These are phyloP conservation scores for Globisporangium sylvaticum DNA, from an alignment of 352 stramenopile genomes.

Conservation along the genomic window DNA sequence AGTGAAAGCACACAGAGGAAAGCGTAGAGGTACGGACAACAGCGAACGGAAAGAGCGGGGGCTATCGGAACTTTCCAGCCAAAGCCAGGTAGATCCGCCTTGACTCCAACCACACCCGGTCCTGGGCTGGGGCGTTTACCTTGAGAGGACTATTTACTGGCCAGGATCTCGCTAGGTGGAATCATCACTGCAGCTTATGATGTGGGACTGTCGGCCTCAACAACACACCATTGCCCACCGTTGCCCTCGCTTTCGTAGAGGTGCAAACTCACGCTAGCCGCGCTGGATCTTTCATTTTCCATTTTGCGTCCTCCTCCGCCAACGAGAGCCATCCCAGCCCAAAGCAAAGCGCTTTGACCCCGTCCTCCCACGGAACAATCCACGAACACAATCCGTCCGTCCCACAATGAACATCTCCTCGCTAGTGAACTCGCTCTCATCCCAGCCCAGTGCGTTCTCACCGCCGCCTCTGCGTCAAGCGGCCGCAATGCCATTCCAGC, in stretches of 20 bases:
- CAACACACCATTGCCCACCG: neutral
- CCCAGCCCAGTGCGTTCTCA: neutral
- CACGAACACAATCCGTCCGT: neutral
- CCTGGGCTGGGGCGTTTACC: neutral
- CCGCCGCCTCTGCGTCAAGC: neutral
- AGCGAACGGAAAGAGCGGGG: neutral
- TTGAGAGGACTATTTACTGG: neutral
- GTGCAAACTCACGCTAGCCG: neutral
- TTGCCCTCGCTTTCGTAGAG: neutral
- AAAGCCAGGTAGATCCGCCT: neutral
- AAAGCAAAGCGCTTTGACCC: neutral
- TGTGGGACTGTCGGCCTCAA: neutral
- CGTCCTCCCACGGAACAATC: neutral
- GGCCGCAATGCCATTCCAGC: neutral
- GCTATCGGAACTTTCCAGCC: neutral
- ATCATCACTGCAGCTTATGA: neutral
- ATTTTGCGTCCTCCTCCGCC: neutral
- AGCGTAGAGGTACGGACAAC: slow-evolving; percentile 1
- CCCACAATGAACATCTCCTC: slow-evolving; percentile 11
- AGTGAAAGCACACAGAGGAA: neutral
- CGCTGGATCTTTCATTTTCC: slow-evolving; percentile 4
- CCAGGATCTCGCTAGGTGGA: neutral
- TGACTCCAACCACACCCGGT: neutral
- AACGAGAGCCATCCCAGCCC: neutral
- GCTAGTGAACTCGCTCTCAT: slow-evolving; percentile 5